Conservation (phyloP, 768 basidiomycete species). For the Mrakia frigida region DNA sequence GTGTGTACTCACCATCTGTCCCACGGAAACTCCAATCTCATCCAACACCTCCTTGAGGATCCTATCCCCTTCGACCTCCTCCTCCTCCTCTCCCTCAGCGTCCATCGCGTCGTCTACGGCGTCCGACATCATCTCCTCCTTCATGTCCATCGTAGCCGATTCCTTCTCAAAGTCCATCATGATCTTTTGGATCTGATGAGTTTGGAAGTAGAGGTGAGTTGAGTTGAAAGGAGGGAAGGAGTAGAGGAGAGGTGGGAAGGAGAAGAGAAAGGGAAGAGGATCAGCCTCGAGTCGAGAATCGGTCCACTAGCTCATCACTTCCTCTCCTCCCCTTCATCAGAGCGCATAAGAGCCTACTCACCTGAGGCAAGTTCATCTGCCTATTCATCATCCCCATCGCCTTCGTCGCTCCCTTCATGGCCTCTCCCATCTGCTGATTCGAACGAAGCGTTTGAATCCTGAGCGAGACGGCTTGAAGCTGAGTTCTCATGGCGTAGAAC, state of each 20-base stretch:
- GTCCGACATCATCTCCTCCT: slow-evolving; percentile 99
- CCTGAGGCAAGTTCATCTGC: slow-evolving; percentile 78
- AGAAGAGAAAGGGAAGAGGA: not conserved
- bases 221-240: not conserved
- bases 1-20: slow-evolving; percentile 57
- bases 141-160: slow-evolving; percentile 99
- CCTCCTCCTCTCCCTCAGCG: slow-evolving; percentile 74
- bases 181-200: slow-evolving; percentile 72
- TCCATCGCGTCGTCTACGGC: slow-evolving; percentile 97
- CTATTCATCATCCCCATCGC: slow-evolving; percentile 98
- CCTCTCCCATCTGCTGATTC: slow-evolving; percentile 98
- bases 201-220: not conserved
- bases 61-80: slow-evolving; percentile 92
- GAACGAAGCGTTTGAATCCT: slow-evolving; percentile 93
- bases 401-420: slow-evolving; percentile 95
- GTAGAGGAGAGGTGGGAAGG: not conserved
- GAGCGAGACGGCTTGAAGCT: slow-evolving; percentile 89
- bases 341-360: slow-evolving; percentile 27
- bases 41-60: slow-evolving; percentile 93
- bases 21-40: slow-evolving; percentile 88
- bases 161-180: slow-evolving; percentile 99
- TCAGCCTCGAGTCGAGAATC: not conserved
- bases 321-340: not conserved
- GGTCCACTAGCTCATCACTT: not conserved
- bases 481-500: slow-evolving; percentile 98